Percentiles rank a stretch among this genome's conserved stretches.
These are phyloP conservation scores for Rubia tinctorum DNA, from an alignment of 305 asterid genomes.

Conservation along the genomic window DNA sequence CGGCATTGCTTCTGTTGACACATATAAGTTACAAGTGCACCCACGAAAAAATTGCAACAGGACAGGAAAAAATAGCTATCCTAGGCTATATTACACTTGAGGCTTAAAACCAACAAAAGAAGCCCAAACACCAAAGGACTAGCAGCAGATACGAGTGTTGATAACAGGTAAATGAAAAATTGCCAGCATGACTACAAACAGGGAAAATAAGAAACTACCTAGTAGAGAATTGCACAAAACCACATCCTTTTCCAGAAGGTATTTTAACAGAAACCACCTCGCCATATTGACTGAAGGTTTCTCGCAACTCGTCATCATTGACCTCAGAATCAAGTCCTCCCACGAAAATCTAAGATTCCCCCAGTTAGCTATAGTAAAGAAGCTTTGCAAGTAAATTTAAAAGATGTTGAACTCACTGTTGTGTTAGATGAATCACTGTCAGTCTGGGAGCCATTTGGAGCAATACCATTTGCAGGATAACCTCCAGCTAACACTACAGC, in stretches of 20 bases:
- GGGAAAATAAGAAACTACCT: constrained; percentile 41
- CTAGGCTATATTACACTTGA: background rate
- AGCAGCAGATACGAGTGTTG: background rate
- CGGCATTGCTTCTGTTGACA: constrained; percentile 62
- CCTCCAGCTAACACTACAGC: constrained; percentile 80
- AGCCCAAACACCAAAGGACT: background rate
- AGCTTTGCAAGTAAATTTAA: constrained; percentile 17
- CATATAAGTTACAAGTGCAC: constrained; percentile 7
- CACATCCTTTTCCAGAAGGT: constrained; percentile 96
- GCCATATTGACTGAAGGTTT: constrained; percentile 72
- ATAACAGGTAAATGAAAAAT: background rate
- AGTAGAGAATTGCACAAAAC: constrained; percentile 81
- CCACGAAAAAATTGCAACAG: background rate
- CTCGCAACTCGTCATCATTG: constrained; percentile 80
- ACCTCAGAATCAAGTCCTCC: constrained; percentile 98
- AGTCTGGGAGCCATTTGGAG: constrained; percentile 54
- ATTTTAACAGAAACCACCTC: constrained; percentile 87
- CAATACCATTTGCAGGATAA: constrained; percentile 58
- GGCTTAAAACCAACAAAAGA: background rate
- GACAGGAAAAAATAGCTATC: background rate
- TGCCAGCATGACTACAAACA: background rate
- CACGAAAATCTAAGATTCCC: constrained; percentile 40
- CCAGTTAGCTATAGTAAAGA: constrained; percentile 18
- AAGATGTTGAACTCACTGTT: constrained; percentile 63
- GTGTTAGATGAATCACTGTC: constrained; percentile 77